These are phyloP conservation scores for Brassica carinata DNA, from an alignment of 345 rosid genomes.

Conservation along the genomic window DNA sequence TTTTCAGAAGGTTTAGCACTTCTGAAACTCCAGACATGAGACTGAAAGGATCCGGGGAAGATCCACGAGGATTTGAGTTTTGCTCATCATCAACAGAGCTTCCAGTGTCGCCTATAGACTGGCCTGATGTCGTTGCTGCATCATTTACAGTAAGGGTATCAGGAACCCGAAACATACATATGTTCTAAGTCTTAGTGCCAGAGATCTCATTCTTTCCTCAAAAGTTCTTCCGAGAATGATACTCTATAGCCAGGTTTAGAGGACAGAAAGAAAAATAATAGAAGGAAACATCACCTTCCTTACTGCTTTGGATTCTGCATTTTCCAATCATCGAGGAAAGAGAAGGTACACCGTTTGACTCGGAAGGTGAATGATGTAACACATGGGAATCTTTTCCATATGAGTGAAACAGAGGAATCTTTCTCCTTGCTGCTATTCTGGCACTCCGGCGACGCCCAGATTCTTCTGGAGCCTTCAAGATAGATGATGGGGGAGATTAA, in stretches of 20 bases:
- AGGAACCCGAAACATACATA: slow-evolving; percentile 11
- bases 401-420: slow-evolving; percentile 44
- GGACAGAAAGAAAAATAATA: neutral
- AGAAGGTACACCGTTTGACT: slow-evolving; percentile 51
- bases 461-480: slow-evolving; percentile 57
- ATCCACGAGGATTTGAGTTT: slow-evolving; percentile 38
- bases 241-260: neutral
- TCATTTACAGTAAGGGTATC: slow-evolving; percentile 20
- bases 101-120: slow-evolving; percentile 32
- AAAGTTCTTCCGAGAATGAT: slow-evolving; percentile 4
- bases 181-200: slow-evolving; percentile 10
- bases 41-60: slow-evolving; percentile 37
- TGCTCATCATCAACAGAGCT: slow-evolving; percentile 39
- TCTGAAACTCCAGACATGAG: slow-evolving; percentile 63
- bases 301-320: slow-evolving; percentile 68
- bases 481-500: slow-evolving; percentile 21
- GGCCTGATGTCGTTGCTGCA: slow-evolving; percentile 35
- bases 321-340: slow-evolving; percentile 66
- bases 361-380: slow-evolving; percentile 37
- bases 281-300: slow-evolving; percentile 60
- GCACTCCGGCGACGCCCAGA: slow-evolving; percentile 78
- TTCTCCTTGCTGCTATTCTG: slow-evolving; percentile 67
- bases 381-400: slow-evolving; percentile 53
- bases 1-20: slow-evolving; percentile 65
- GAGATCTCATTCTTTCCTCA: neutral